phyloP scores from a whole-genome alignment of 2,329 filamentous ascomycete genomes.

The Alternaria sp. region DNA sequence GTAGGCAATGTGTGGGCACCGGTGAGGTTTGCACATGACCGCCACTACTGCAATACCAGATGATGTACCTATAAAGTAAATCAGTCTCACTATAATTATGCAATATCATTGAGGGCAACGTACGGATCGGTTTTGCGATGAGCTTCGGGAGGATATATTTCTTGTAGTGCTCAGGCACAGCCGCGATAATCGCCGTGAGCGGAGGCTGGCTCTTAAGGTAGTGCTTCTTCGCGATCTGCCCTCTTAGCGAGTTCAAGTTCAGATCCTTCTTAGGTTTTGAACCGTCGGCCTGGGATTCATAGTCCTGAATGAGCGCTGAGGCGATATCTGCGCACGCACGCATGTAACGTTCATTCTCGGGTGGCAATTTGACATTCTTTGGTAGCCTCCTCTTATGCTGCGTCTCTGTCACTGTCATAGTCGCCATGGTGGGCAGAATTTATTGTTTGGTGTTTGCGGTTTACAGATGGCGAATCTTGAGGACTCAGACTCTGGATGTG shows the following conservation, averaged over 20 bases:
- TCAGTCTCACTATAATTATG: conserved; percentile 2
- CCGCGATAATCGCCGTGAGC: conserved; percentile 94
- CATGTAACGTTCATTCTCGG: conserved; percentile 93
- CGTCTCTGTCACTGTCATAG: conserved; percentile 63
- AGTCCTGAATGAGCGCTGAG: conserved; percentile 90
- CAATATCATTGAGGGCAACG: conserved; percentile 34
- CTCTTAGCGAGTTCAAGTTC: conserved; percentile 87
- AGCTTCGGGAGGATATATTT: conserved; percentile 97
- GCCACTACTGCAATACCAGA: conserved; percentile 98
- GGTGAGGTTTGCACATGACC: conserved; percentile 99
- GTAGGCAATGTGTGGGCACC: conserved; percentile 97
- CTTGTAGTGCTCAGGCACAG: conserved; percentile 99
- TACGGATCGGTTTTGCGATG: conserved; percentile 94
- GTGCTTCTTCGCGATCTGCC: conserved; percentile 92
- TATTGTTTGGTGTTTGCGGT: conserved; percentile 8
- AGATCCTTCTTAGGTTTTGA: conserved; percentile 80
- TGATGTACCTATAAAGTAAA: conserved; percentile 71
- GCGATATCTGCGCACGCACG: conserved; percentile 95
- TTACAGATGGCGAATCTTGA: conserved; percentile 27
- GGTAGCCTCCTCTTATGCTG: conserved; percentile 60
- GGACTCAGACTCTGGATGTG: conserved; percentile 25
- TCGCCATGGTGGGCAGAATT: conserved; percentile 61
- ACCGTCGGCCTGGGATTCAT: conserved; percentile 78
- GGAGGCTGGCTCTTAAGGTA: conserved; percentile 86
- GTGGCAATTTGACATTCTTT: conserved; percentile 78